These are phyloP conservation scores for Tausonia pullulans DNA, from an alignment of 1,284 basidiomycete species.

Conservation along the genomic window DNA sequence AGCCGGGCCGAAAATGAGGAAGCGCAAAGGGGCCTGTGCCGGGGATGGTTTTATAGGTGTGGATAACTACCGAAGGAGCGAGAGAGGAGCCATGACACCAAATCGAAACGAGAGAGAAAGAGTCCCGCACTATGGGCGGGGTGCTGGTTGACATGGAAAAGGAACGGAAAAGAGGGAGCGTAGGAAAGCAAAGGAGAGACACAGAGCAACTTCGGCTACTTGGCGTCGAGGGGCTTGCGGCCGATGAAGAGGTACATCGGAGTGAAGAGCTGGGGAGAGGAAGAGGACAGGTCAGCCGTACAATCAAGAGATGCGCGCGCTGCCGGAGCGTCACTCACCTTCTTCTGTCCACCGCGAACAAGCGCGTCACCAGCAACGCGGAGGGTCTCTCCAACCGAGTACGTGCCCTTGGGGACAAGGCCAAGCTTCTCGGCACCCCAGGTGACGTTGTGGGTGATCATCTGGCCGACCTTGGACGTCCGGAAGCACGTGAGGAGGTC, in stretches of 20 bases:
- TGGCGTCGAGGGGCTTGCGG: conserved; percentile 12
- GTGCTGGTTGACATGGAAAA: neutral
- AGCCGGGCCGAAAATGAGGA: neutral
- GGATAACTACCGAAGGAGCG: no score
- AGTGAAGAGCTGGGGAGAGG: conserved; percentile 9
- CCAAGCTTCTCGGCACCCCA: conserved; percentile 67
- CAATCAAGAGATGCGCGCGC: neutral
- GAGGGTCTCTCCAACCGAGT: conserved; percentile 77
- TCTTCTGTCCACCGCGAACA: conserved; percentile 72
- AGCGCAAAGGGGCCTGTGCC: no score
- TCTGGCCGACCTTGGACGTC: conserved; percentile 75
- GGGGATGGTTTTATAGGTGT: no score
- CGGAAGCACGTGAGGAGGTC: conserved; percentile 80
- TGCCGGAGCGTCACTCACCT: conserved; percentile 44
- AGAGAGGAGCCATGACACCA: no score
- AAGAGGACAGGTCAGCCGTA: neutral
- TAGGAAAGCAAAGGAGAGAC: no score
- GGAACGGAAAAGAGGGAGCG: no score
- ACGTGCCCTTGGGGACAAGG: conserved; percentile 84
- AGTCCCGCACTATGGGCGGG: neutral
- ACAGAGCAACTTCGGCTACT: no score
- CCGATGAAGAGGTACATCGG: conserved; percentile 14
- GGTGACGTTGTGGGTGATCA: conserved; percentile 73
- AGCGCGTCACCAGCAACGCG: conserved; percentile 71
- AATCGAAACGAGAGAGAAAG: no score